Evolutionary conservation across 148 eudicot genomes (phyloP).

Genomic region (Rhododendron ferrugineum): DNA sequence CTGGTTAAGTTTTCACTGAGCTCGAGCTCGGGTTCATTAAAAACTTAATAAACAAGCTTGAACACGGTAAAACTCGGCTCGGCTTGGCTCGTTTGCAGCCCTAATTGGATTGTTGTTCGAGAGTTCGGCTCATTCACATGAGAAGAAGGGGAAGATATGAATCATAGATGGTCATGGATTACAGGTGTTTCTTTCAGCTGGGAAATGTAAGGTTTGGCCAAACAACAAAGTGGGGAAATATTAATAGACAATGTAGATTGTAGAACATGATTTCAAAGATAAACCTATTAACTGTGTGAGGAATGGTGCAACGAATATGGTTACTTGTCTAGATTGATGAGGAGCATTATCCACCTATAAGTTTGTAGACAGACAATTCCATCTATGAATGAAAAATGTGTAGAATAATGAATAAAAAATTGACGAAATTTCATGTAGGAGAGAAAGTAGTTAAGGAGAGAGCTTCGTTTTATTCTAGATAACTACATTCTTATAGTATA

Average conservation of each 20-base stretch:
- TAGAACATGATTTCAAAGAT: background rate
- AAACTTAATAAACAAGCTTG: no score
- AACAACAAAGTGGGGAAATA: background rate
- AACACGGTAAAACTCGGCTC: no score
- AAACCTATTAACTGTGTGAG: background rate
- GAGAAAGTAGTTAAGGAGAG: no score
- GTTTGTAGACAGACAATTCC: background rate
- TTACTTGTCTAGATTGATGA: background rate
- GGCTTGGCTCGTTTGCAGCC: no score
- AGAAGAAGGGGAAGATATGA: background rate
- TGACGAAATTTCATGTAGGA: no score
- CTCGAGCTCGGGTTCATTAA: no score
- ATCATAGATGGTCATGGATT: background rate
- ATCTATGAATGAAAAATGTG: no score
- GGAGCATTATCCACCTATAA: background rate
- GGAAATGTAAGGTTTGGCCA: background rate
- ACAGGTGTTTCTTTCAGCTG: background rate
- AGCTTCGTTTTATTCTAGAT: no score
- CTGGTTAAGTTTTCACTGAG: no score
- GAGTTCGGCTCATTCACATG: background rate
- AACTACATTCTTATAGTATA: no score
- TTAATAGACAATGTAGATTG: background rate
- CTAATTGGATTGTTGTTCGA: background rate
- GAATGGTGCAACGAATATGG: background rate
- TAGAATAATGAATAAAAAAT: no score